phyloP scores from a whole-genome alignment of 352 stramenopile species.

The Lagenidium giganteum region DNA sequence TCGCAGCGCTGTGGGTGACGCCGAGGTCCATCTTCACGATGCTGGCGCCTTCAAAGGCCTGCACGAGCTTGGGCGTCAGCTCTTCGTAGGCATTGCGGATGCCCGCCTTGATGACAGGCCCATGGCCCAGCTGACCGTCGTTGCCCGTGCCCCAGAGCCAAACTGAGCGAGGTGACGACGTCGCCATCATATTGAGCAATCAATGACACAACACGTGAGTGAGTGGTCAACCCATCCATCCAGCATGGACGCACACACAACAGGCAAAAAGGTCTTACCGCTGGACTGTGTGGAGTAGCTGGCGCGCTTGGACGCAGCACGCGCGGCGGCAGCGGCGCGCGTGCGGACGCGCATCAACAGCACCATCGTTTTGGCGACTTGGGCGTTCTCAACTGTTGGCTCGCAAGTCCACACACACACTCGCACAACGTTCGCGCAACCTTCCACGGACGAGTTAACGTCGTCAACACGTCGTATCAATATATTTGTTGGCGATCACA shows the following conservation, averaged over 20 bases:
- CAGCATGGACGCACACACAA: no score
- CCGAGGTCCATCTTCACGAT: slow-evolving; percentile 73
- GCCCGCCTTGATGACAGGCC: slow-evolving; percentile 74
- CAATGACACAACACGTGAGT: no score
- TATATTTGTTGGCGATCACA: neutral
- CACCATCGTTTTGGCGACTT: slow-evolving; percentile 30
- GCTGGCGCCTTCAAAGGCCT: slow-evolving; percentile 57
- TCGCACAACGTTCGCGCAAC: slow-evolving; percentile 25
- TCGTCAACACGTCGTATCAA: no score
- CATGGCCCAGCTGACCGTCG: slow-evolving; percentile 80
- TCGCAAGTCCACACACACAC: neutral
- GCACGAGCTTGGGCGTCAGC: slow-evolving; percentile 62
- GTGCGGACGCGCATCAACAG: slow-evolving; percentile 39
- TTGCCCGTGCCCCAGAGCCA: slow-evolving; percentile 87
- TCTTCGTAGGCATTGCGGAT: slow-evolving; percentile 85
- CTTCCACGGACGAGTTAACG: slow-evolving; percentile 4
- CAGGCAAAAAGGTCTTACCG: no score
- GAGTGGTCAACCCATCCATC: no score
- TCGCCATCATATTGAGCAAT: no score
- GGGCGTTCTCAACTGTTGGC: slow-evolving; percentile 11
- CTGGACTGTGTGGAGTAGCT: slow-evolving; percentile 59
- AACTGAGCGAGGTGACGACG: no score
- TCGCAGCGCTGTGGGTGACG: slow-evolving; percentile 70
- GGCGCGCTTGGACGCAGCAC: slow-evolving; percentile 14
- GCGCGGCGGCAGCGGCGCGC: slow-evolving; percentile 16